These are phyloP conservation scores for Sonneratia caseolaris DNA, from an alignment of 345 rosid genomes.

Conservation along the genomic window DNA sequence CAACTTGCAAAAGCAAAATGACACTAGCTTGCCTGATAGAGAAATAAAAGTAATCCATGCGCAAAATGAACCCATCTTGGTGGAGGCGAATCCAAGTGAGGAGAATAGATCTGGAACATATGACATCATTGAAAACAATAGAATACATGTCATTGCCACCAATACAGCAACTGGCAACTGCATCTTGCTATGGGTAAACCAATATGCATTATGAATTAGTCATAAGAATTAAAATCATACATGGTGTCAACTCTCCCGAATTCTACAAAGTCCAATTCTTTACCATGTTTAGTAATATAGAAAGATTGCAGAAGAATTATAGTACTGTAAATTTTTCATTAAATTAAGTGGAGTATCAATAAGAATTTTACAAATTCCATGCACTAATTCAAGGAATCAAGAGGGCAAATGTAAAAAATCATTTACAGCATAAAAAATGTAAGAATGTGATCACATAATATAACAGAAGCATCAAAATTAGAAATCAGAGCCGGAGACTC, in stretches of 20 bases:
- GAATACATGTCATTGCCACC: background rate
- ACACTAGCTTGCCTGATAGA: conserved; percentile 64
- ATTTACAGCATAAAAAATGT: background rate
- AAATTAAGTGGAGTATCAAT: background rate
- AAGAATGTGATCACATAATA: background rate
- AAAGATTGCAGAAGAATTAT: no score
- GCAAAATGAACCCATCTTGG: conserved; percentile 96
- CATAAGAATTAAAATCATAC: no score
- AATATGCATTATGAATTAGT: no score
- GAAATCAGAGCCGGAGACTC: conserved; percentile 18
- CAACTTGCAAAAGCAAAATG: background rate
- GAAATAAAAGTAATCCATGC: conserved; percentile 81
- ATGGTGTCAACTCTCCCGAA: no score
- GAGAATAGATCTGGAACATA: conserved; percentile 61
- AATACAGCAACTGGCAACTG: no score
- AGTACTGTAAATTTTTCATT: background rate
- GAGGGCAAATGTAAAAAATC: background rate
- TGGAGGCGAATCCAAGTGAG: conserved; percentile 75
- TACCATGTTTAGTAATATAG: no score
- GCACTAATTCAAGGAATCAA: background rate
- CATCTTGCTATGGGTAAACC: no score
- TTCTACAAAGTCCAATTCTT: no score
- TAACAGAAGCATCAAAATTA: background rate
- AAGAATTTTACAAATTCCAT: background rate
- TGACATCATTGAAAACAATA: background rate